phyloP scores from a whole-genome alignment of 163 green algal species.

The Trebouxiophyceae sp. region DNA sequence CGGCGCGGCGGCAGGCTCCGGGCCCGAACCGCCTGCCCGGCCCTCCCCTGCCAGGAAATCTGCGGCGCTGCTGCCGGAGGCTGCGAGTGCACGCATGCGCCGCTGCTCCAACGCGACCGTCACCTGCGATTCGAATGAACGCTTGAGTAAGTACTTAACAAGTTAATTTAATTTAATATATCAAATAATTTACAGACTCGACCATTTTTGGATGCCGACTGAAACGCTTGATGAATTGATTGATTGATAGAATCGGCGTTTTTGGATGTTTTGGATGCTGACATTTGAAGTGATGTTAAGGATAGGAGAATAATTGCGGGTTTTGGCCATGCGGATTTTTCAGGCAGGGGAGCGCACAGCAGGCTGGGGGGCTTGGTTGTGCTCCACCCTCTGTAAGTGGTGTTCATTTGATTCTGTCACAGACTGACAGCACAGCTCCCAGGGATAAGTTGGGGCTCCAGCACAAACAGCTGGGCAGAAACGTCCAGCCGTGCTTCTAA shows the following conservation, averaged over 20 bases:
- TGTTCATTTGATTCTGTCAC: too few relatives aligned
- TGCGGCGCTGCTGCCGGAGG: background rate
- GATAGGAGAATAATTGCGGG: background rate
- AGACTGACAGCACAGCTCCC: too few relatives aligned
- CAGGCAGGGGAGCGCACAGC: too few relatives aligned
- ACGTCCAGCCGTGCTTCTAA: too few relatives aligned
- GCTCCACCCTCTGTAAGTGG: too few relatives aligned
- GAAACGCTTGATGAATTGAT: conserved; percentile 6
- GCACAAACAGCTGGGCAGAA: background rate
- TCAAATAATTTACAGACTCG: too few relatives aligned
- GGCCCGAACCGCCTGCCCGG: background rate
- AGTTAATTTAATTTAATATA: too few relatives aligned
- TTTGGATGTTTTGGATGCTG: background rate
- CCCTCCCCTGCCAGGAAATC: background rate
- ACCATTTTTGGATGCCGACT: background rate
- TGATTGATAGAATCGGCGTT: too few relatives aligned
- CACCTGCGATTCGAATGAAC: conserved; percentile 4
- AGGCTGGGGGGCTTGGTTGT: too few relatives aligned
- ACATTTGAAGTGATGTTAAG: background rate
- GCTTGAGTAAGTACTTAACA: background rate
- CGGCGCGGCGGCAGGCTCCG: background rate
- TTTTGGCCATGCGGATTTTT: too few relatives aligned
- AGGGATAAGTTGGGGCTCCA: too few relatives aligned
- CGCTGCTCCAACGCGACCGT: conserved; percentile 34
- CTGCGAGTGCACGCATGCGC: conserved; percentile 22